Evolutionary conservation across 805 yeast genomes (phyloP).

Genomic region (Starmerella ratchasimensis): DNA sequence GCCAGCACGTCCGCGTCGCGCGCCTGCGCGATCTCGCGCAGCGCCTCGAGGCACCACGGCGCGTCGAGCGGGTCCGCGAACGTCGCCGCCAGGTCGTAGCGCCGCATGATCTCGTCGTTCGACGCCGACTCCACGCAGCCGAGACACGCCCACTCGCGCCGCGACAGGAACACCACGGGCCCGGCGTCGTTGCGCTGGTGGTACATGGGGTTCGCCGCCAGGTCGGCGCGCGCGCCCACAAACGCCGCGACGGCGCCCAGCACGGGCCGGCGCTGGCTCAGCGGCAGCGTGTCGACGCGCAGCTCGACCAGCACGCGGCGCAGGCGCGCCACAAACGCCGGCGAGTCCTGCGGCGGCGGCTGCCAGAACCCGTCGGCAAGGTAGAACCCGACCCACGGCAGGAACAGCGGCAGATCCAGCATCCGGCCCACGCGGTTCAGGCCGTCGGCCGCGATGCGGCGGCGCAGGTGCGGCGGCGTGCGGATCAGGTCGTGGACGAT

Average conservation of each 20-base stretch:
- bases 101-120: conserved; percentile 35
- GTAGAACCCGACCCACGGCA: conserved; percentile 21
- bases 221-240: not conserved
- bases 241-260: conserved; percentile 4
- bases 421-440: not conserved
- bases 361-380: conserved; percentile 10
- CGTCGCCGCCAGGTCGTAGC: conserved; percentile 32
- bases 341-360: conserved; percentile 8
- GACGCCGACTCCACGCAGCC: conserved; percentile 20
- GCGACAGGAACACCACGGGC: conserved; percentile 3
- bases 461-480: conserved; percentile 3
- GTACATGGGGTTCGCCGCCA: too few species aligned
- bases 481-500: conserved; percentile 9
- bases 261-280: conserved; percentile 2
- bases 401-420: conserved; percentile 10
- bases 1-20: conserved; percentile 37
- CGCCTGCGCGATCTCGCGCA: conserved; percentile 37
- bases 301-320: conserved; percentile 12
- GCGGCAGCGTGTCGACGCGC: conserved; percentile 2
- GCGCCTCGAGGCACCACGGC: conserved; percentile 46
- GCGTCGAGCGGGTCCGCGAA: conserved; percentile 32
- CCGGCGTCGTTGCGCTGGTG: not conserved
- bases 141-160: conserved; percentile 17
- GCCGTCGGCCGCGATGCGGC: conserved; percentile 2
- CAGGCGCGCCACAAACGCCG: conserved; percentile 1